Evolutionary conservation across 106 monocot species (phyloP), one percentile per base, ranked within the genome.

Genomic region (Dendrobium officinale): DNA sequence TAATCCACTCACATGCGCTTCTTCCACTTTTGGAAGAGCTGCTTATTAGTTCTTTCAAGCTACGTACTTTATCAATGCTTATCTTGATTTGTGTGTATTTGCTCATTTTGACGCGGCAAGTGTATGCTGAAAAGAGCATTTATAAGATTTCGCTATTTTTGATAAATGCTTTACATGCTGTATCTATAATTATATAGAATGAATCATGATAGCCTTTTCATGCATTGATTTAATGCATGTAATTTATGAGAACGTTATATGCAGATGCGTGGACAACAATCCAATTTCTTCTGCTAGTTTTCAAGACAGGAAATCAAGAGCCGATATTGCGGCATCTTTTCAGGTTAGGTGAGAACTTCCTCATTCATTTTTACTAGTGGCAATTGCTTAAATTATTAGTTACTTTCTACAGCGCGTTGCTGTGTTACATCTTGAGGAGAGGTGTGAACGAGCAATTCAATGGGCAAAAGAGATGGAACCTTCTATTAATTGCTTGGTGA

Each of bases 271-370:
- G 77, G 86, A 88, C 6, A 83, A 84, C 55, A 86, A 47, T 87
- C 87, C 92, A 20, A 84, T 99, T 81, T 88, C 85, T 78, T 85
- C 81, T 80, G 88, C 88, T 73, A 82, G 41, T 80, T 49, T 19
- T 67, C 76, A 86, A 54, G 90, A 95, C 44, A 93, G 92, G 86
- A 89, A 75, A 49, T 86, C 51, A 59, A 86, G 93, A 74, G 95
- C 99, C 79, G 84, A 99, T 86, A 88, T 99, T 88, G 95, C 99
- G 72, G 99, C 99, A 41, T 99, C 99, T 81, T 99, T 99, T 81
- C 95, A 99, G 99, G 99, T 99, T 83, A 72, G 68, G 56, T 43
- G 77, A 31, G 70, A 70, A 33, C 70, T 42, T 48, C 17, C 16
- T 72, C 47, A 54, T 78, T 58, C 55, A 37, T 33, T 58, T 78